A percentile compares a stretch with the other conserved stretches of the same genome.
These are phyloP conservation scores for Globisporangium lucens DNA, from an alignment of 352 stramenopile species.

Conservation along the genomic window DNA sequence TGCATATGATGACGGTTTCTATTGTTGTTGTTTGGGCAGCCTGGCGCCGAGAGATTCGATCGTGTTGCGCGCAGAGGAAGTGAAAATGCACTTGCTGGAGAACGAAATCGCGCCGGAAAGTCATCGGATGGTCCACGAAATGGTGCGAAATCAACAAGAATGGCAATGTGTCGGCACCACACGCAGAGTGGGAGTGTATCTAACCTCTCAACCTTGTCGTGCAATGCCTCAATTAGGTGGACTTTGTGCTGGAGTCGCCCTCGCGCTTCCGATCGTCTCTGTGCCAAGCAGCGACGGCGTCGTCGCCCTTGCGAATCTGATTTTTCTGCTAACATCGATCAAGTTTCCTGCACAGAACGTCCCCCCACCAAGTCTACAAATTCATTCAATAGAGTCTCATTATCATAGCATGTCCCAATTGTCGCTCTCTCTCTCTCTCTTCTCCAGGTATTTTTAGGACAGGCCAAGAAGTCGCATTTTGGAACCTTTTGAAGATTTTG, in stretches of 20 bases:
- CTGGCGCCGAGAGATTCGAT: conserved; percentile 53
- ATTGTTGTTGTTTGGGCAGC: conserved; percentile 24
- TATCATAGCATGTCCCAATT: background rate
- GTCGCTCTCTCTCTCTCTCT: background rate
- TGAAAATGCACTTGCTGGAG: conserved; percentile 41
- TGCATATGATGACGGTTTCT: background rate
- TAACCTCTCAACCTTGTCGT: background rate
- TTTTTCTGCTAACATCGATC: background rate
- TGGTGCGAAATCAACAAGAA: conserved; percentile 27
- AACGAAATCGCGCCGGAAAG: conserved; percentile 33
- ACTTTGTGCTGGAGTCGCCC: conserved; percentile 61
- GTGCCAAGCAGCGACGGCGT: conserved; percentile 44
- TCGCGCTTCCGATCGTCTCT: conserved; percentile 59
- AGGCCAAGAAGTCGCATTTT: background rate
- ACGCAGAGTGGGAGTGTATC: background rate
- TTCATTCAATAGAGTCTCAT: conserved; percentile 1
- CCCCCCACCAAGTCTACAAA: background rate
- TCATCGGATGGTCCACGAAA: conserved; percentile 53
- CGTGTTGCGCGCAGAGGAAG: conserved; percentile 49
- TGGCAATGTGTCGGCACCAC: background rate
- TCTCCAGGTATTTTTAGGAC: background rate
- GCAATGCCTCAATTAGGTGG: conserved; percentile 33
- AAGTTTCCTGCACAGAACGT: background rate
- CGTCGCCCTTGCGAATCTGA: conserved; percentile 4
- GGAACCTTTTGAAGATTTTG: background rate